These are phyloP conservation scores for Penicillium tannophilum DNA, from an alignment of 495 filamentous ascomycete species.

Conservation along the genomic window DNA sequence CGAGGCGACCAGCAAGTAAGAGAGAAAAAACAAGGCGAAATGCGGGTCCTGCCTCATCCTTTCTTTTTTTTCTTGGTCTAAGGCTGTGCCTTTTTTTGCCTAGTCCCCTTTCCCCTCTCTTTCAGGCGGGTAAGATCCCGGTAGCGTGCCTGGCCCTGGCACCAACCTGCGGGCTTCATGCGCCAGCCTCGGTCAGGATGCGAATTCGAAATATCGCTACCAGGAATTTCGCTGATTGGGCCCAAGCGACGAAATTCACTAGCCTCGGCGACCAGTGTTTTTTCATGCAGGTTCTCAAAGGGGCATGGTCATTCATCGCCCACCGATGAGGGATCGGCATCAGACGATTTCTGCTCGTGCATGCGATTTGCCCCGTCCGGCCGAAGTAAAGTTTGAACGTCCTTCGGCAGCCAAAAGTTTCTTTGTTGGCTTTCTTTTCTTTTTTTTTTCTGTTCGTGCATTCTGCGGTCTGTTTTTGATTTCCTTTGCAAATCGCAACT, in stretches of 20 bases:
- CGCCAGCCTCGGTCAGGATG: constrained; percentile 33
- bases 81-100: not conserved
- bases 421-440: constrained; percentile 8
- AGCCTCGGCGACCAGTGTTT: constrained; percentile 21
- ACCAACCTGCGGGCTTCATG: constrained; percentile 30
- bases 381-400: constrained; percentile 13
- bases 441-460: constrained; percentile 5
- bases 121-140: constrained; percentile 22
- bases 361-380: constrained; percentile 13
- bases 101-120: not conserved
- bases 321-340: constrained; percentile 32
- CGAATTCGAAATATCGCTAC: constrained; percentile 29
- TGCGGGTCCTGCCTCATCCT: constrained; percentile 7
- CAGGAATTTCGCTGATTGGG: constrained; percentile 46
- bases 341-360: constrained; percentile 28
- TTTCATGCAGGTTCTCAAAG: constrained; percentile 34
- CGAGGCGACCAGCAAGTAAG: constrained; percentile 11
- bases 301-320: constrained; percentile 30
- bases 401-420: constrained; percentile 20
- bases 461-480: not conserved
- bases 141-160: constrained; percentile 30
- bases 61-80: constrained; percentile 4
- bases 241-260: constrained; percentile 26
- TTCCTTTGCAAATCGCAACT: constrained; percentile 3
- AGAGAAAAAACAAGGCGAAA: constrained; percentile 13